phyloP scores from a whole-genome alignment of 163 green algal genomes.

The Trebouxia gelatinosa region DNA sequence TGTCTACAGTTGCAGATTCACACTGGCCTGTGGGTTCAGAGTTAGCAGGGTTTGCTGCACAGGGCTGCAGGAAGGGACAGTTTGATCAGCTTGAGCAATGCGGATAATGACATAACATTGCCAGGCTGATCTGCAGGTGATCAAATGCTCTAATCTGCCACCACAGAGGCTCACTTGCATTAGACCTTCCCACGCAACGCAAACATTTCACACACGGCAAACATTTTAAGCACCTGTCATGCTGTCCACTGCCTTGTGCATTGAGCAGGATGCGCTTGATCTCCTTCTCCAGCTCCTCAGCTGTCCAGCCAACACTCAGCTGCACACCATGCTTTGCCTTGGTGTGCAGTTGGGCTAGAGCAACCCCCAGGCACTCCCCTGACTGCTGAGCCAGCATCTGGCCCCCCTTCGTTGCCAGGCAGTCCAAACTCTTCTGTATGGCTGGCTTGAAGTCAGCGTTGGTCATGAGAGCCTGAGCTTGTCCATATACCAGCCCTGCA shows the following conservation, averaged over 20 bases:
- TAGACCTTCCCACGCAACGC: too few relatives aligned
- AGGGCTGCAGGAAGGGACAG: too few relatives aligned
- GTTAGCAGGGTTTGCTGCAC: too few relatives aligned
- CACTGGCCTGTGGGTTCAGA: too few relatives aligned
- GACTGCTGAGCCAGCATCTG: slow-evolving; percentile 22
- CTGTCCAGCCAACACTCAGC: not conserved
- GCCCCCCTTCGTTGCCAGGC: not conserved
- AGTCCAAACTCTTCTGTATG: slow-evolving; percentile 4
- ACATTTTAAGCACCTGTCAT: too few relatives aligned
- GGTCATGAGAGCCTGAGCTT: slow-evolving; percentile 6
- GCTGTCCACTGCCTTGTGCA: not conserved
- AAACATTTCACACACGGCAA: too few relatives aligned
- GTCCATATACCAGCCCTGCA: slow-evolving; percentile 32
- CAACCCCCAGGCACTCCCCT: slow-evolving; percentile 16
- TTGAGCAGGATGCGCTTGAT: slow-evolving; percentile 1
- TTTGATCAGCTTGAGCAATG: too few relatives aligned
- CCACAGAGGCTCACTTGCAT: too few relatives aligned
- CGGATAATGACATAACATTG: too few relatives aligned
- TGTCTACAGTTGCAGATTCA: too few relatives aligned
- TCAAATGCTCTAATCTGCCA: too few relatives aligned
- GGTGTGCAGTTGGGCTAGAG: not conserved
- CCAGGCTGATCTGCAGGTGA: too few relatives aligned
- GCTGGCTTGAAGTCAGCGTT: slow-evolving; percentile 1
- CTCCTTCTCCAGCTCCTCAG: slow-evolving; percentile 1
- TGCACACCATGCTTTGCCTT: not conserved